phyloP scores from a whole-genome alignment of 2,329 filamentous ascomycete species.

The Cordyceps sp. region DNA sequence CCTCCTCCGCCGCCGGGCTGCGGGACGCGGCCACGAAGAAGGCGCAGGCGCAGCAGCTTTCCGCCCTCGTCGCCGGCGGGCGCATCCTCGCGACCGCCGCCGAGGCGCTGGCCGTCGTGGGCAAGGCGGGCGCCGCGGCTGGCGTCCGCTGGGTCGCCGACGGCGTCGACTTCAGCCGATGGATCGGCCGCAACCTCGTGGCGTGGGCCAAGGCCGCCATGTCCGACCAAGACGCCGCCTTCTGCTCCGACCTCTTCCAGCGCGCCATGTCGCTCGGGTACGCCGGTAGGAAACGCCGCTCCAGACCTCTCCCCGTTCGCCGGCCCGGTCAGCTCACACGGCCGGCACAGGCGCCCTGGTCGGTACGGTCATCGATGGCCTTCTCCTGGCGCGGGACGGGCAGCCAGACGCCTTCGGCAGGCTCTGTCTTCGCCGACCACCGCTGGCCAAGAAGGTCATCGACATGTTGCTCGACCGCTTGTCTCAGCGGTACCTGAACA shows the following conservation, averaged over 20 bases:
- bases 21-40: slow-evolving; percentile 11
- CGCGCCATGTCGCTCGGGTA: slow-evolving; percentile 58
- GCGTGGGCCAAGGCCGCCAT: slow-evolving; percentile 19
- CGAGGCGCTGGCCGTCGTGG: slow-evolving; percentile 36
- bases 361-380: slow-evolving; percentile 15
- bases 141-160: slow-evolving; percentile 42
- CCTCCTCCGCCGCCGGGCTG: slow-evolving; percentile 10
- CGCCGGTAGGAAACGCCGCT: slow-evolving; percentile 31
- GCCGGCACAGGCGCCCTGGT: slow-evolving; percentile 22
- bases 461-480: slow-evolving; percentile 20
- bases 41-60: slow-evolving; percentile 18
- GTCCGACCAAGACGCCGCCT: slow-evolving; percentile 19
- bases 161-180: slow-evolving; percentile 47
- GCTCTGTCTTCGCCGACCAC: slow-evolving; percentile 13
- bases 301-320: neutral
- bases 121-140: slow-evolving; percentile 12
- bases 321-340: slow-evolving; percentile 7
- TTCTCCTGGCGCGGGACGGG: slow-evolving; percentile 17
- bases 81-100: slow-evolving; percentile 32
- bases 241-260: slow-evolving; percentile 31
- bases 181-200: slow-evolving; percentile 52
- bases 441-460: slow-evolving; percentile 10
- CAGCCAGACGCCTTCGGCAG: slow-evolving; percentile 10
- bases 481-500: slow-evolving; percentile 25
- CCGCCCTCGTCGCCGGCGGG: slow-evolving; percentile 29